phyloP scores from a whole-genome alignment of 2,329 filamentous ascomycete genomes.

The Fusarium austroafricanum region DNA sequence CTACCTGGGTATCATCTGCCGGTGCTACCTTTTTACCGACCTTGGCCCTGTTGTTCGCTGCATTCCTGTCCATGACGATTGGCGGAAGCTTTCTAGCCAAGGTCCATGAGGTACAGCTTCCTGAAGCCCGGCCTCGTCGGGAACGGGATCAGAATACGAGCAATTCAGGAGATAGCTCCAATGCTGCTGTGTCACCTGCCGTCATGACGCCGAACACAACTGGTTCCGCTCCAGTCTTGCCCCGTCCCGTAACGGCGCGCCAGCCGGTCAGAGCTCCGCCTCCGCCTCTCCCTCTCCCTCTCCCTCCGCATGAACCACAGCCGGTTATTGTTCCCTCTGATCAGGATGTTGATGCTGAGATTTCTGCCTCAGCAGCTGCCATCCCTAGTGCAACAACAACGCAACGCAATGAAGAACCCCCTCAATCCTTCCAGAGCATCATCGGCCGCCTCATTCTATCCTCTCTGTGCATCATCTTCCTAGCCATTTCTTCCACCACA shows the following conservation, averaged over 20 bases:
- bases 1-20: constrained; percentile 66
- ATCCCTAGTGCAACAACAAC: constrained; percentile 46
- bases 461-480: constrained; percentile 66
- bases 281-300: no score
- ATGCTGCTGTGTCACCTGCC: constrained; percentile 39
- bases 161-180: constrained; percentile 23
- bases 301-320: constrained; percentile 38
- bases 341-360: constrained; percentile 72
- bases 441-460: constrained; percentile 68
- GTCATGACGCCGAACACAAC: constrained; percentile 43
- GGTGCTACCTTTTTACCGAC: constrained; percentile 68
- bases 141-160: constrained; percentile 46
- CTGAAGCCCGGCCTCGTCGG: constrained; percentile 65
- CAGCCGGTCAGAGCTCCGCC: constrained; percentile 35
- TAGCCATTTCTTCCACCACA: constrained; percentile 69
- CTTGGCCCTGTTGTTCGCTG: constrained; percentile 62
- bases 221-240: constrained; percentile 50
- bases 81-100: constrained; percentile 69
- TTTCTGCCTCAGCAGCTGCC: constrained; percentile 58
- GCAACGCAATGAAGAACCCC: constrained; percentile 46
- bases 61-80: constrained; percentile 68
- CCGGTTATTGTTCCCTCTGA: constrained; percentile 72
- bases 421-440: constrained; percentile 64
- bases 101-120: constrained; percentile 68
- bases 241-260: constrained; percentile 55